These are phyloP conservation scores for Nakazawaea holstii DNA, from an alignment of 805 yeast genomes.

Conservation along the genomic window DNA sequence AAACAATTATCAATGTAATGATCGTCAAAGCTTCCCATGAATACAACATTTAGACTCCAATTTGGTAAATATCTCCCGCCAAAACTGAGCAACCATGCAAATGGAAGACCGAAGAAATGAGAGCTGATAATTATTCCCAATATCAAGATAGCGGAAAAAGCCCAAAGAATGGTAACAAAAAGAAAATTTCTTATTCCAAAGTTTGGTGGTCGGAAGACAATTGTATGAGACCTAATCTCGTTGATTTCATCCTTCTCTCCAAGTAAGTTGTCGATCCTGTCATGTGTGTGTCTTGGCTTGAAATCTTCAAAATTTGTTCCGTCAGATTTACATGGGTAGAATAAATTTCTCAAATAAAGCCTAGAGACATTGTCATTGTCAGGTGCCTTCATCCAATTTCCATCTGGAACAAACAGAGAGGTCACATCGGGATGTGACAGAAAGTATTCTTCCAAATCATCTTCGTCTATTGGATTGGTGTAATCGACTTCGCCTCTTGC, in stretches of 20 bases:
- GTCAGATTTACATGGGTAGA: slow-evolving; percentile 77
- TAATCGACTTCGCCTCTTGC: slow-evolving; percentile 46
- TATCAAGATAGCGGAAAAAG: slow-evolving; percentile 27
- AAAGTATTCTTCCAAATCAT: slow-evolving; percentile 40
- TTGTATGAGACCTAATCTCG: slow-evolving; percentile 42
- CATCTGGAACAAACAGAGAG: slow-evolving; percentile 74
- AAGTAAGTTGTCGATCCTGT: slow-evolving; percentile 28
- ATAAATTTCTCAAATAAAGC: slow-evolving; percentile 56
- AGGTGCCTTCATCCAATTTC: slow-evolving; percentile 82
- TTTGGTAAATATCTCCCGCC: not conserved
- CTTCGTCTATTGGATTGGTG: slow-evolving; percentile 45
- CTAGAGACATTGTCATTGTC: slow-evolving; percentile 71
- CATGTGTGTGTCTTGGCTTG: slow-evolving; percentile 32
- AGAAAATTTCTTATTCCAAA: slow-evolving; percentile 55
- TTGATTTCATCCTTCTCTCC: slow-evolving; percentile 27
- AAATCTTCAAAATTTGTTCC: slow-evolving; percentile 51
- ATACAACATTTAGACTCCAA: slow-evolving; percentile 4
- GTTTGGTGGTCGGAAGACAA: slow-evolving; percentile 84
- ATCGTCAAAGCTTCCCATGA: slow-evolving; percentile 5
- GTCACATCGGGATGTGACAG: slow-evolving; percentile 31
- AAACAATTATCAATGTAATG: not conserved
- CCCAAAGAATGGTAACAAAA: slow-evolving; percentile 40
- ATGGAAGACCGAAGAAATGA: slow-evolving; percentile 5
- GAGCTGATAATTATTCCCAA: not conserved
- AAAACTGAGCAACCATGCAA: not conserved